phyloP scores from a whole-genome alignment of 2,329 filamentous ascomycete genomes.

The Aspergillus pseudoterreus region DNA sequence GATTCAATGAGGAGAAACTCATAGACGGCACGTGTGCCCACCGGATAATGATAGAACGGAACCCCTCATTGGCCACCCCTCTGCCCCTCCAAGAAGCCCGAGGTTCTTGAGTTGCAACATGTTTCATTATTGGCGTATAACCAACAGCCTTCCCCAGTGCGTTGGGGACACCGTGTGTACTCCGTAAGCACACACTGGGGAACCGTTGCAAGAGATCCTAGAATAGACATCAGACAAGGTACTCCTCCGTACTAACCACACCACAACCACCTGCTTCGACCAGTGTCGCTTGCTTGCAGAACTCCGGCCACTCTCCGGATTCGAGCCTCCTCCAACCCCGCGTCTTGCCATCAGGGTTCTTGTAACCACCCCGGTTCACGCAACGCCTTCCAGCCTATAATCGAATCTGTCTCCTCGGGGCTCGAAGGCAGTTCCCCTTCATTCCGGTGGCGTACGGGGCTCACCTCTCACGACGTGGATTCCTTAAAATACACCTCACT shows the following conservation, averaged over 20 bases:
- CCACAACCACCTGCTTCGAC: neutral
- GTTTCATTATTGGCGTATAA: neutral
- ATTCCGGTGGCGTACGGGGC: neutral
- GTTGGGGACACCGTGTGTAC: neutral
- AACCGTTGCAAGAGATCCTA: too few relatives aligned
- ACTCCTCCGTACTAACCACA: too few relatives aligned
- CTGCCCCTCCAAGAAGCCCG: neutral
- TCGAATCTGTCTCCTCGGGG: too few relatives aligned
- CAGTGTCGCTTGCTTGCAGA: too few relatives aligned
- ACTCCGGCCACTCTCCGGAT: too few relatives aligned
- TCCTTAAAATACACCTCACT: neutral
- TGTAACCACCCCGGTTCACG: neutral
- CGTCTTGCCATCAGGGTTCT: neutral
- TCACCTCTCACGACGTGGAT: neutral
- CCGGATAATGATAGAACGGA: neutral
- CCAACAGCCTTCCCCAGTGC: neutral
- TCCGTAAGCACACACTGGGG: neutral
- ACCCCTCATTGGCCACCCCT: neutral
- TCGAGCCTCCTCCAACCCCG: too few relatives aligned
- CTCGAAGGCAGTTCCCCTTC: neutral
- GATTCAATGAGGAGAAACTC: neutral
- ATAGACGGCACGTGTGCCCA: neutral
- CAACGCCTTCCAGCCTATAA: neutral
- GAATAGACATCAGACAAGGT: too few relatives aligned
- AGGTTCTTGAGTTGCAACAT: neutral